Evolutionary conservation across 2,329 filamentous ascomycete genomes (phyloP).

Genomic region (Tolypocladium sp.): DNA sequence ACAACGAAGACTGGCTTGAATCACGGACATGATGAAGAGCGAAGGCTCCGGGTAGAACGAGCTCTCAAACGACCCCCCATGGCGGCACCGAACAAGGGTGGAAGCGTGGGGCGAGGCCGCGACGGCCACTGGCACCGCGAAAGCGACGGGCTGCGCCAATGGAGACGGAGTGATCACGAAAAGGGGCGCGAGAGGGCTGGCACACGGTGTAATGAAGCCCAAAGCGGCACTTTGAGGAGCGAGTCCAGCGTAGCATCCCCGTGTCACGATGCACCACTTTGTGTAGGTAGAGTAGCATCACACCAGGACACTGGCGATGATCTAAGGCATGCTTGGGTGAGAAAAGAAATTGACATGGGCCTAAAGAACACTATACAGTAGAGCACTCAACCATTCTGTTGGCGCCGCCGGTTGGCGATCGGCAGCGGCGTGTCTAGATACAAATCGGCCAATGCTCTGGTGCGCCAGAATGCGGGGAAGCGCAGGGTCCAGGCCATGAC

Average conservation of each 20-base stretch:
- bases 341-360: background rate
- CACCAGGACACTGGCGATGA: background rate
- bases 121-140: background rate
- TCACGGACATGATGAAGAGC: background rate
- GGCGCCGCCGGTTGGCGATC: background rate
- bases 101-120: background rate
- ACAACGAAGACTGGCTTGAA: background rate
- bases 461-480: background rate
- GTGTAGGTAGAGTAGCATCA: background rate
- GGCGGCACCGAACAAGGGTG: background rate
- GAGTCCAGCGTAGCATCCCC: background rate
- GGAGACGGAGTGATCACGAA: background rate
- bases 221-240: background rate
- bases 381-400: background rate
- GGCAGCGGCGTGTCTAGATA: background rate
- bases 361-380: background rate
- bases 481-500: background rate
- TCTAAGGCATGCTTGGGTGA: background rate
- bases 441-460: background rate
- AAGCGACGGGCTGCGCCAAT: background rate
- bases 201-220: background rate
- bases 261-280: too few relatives aligned
- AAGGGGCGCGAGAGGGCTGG: background rate
- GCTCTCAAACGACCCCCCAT: background rate
- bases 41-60: background rate